phyloP scores from a whole-genome alignment of 176 grass and related monocot genomes.

The Ampelocalamus luodianensis region DNA sequence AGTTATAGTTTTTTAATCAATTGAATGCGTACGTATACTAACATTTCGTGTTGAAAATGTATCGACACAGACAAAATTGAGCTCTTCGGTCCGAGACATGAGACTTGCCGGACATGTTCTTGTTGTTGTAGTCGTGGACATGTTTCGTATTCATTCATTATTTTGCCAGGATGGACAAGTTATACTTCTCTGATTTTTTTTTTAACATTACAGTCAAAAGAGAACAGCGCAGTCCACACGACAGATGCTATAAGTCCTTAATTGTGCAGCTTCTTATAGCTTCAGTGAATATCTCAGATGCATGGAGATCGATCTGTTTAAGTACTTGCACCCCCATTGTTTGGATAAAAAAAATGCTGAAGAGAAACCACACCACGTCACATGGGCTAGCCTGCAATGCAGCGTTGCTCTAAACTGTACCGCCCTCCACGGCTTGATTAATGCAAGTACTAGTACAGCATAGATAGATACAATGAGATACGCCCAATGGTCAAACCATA shows the following conservation, averaged over 20 bases:
- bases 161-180: not conserved
- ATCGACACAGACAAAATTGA: not conserved
- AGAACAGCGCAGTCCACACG: not conserved
- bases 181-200: too few species aligned
- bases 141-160: not conserved
- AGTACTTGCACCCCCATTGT: not conserved
- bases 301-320: not conserved
- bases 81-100: not conserved
- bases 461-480: not conserved
- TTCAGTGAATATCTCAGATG: not conserved
- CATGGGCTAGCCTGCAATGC: not conserved
- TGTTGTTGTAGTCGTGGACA: not conserved
- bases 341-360: not conserved
- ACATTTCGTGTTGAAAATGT: not conserved
- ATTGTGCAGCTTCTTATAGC: not conserved
- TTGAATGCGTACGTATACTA: not conserved
- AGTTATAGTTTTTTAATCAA: not conserved
- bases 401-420: not conserved
- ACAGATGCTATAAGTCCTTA: not conserved
- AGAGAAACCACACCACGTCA: not conserved
- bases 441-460: not conserved
- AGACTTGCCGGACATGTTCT: not conserved
- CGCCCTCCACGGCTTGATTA: not conserved
- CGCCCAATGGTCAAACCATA: not conserved
- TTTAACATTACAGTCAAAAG: not conserved